These are phyloP conservation scores for Ocimum tenuiflorum DNA, from an alignment of 257 asterid species.

Conservation along the genomic window DNA sequence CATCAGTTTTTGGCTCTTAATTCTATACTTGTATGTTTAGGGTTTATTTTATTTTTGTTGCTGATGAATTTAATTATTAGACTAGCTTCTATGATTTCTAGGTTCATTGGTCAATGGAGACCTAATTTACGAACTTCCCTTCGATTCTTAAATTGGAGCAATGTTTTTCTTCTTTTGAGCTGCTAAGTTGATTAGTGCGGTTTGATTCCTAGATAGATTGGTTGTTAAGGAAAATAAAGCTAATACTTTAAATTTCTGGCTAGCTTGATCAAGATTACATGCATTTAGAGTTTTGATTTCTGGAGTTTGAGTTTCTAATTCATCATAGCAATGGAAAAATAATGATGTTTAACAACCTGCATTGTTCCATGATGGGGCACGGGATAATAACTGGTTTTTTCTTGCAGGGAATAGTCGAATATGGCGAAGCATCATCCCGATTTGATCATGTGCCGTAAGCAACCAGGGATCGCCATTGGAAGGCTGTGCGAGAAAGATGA, in stretches of 20 bases:
- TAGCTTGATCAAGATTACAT: not conserved
- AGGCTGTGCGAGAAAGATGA: conserved; percentile 88
- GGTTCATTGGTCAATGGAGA: not conserved
- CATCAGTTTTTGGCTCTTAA: not conserved
- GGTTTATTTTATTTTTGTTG: not conserved
- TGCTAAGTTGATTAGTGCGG: not conserved
- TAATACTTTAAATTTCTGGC: not conserved
- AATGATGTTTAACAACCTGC: not conserved
- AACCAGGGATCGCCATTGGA: conserved; percentile 90
- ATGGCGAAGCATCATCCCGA: conserved; percentile 97
- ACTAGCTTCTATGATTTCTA: not conserved
- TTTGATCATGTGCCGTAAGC: conserved; percentile 85
- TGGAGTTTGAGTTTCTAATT: not conserved
- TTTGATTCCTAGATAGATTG: not conserved
- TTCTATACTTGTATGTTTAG: too few species aligned
- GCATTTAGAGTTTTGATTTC: not conserved
- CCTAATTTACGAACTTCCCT: not conserved
- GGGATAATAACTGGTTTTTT: not conserved
- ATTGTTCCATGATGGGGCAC: not conserved
- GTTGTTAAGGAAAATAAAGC: not conserved
- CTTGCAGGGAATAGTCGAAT: conserved; percentile 17
- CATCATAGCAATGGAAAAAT: not conserved
- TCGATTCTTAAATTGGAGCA: not conserved
- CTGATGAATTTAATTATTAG: not conserved
- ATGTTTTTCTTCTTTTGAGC: not conserved